Base-by-base conservation (phyloP, 768 basidiomycete genomes). In the Rhodotorula kratochvilovae region DNA sequence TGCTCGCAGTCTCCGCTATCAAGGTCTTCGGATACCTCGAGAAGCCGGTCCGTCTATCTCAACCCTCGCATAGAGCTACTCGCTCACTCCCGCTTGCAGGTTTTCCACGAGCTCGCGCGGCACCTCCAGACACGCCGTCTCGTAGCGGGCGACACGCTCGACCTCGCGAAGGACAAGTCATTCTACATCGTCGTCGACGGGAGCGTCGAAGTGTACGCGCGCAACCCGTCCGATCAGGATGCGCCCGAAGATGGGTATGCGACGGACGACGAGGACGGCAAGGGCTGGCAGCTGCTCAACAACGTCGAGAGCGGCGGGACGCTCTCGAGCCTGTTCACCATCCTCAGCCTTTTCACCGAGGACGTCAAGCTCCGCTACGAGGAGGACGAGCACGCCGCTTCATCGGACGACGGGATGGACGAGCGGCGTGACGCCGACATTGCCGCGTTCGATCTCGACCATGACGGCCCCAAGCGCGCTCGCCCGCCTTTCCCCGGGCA, bases 111-210 rank as follows among this genome's bases (percentile, higher is more conserved):
- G 82, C 86, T 99, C 59, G 93, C 93, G 1, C 85, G 96, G 63
- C 93, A 99, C 81, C 82, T 99, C 25, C 95, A 98, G 80, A 99
- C 96, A 4, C 86, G 92, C 71, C 84, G 94, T n/a, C 83, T 99
- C 31, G 90, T 96, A 62, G 96, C 96, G 10, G 95, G 96, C 8
- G 96, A 99, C 76, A 95, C 90, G 61, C 85, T 97, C 68, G 89
- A 90, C 39, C 85, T 97, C 7, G 90, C 93, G 75, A 86, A 90
- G 78, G 90, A 97, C 82, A 91, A 91, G 77, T 92, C 89, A 73
- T 99, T 99, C 81, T 98, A 97, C 81, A 97, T 92, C 79, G 95
- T 99, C 45, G 89, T 98, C 43, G 96, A 99, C 79, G 96, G 96
- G n/a, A 89, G 86, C 71, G 95, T 95, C 23, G 92, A 99, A 78